Conservation (phyloP, 805 yeast genomes). For the Kluyveromyces starmeri region DNA sequence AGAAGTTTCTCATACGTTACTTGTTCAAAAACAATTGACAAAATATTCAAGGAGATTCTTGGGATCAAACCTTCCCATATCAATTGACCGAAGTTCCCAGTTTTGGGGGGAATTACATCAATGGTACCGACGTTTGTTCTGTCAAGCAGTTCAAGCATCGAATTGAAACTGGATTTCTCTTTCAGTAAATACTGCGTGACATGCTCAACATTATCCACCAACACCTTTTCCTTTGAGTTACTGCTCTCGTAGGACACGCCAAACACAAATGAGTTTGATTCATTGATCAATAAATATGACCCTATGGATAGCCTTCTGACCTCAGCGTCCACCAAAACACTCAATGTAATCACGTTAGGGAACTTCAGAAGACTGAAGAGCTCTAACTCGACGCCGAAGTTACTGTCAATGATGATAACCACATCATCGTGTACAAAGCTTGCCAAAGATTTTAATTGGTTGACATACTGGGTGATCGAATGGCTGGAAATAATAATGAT, state of each 20-base stretch:
- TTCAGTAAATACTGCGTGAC: slow-evolving; percentile 1
- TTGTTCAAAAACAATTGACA: slow-evolving; percentile 27
- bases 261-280: slow-evolving; percentile 18
- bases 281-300: slow-evolving; percentile 25
- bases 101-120: not conserved
- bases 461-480: slow-evolving; percentile 19
- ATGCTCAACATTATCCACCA: slow-evolving; percentile 1
- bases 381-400: slow-evolving; percentile 27
- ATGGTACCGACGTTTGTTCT: slow-evolving; percentile 5
- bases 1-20: slow-evolving; percentile 22
- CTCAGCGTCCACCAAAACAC: slow-evolving; percentile 24
- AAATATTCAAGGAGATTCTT: slow-evolving; percentile 24
- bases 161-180: slow-evolving; percentile 6
- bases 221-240: not conserved
- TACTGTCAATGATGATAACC: slow-evolving; percentile 20
- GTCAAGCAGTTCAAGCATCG: slow-evolving; percentile 6
- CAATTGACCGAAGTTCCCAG: slow-evolving; percentile 6
- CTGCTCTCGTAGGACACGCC: slow-evolving; percentile 19
- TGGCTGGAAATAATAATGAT: slow-evolving; percentile 21
- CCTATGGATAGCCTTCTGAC: slow-evolving; percentile 26
- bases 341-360: slow-evolving; percentile 18
- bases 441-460: slow-evolving; percentile 14
- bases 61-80: slow-evolving; percentile 26
- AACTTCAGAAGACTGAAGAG: slow-evolving; percentile 12
- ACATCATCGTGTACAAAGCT: slow-evolving; percentile 16